Percentiles rank a stretch among this genome's conserved stretches.
phyloP scores from a whole-genome alignment of 257 asterid genomes.

The Perilla frutescens region DNA sequence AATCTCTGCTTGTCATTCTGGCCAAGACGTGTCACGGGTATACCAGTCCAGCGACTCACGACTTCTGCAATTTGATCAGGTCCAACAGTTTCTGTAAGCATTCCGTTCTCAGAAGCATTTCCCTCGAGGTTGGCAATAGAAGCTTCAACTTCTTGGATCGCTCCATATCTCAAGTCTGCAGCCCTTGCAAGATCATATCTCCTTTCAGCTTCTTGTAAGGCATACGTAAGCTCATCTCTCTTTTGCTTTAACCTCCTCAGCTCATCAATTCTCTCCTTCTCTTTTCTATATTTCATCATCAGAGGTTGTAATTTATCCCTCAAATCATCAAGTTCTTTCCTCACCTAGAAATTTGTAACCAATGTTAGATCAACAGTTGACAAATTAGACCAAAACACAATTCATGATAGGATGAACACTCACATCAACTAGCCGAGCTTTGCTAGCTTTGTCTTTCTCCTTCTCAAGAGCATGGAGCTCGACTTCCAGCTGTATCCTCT shows the following conservation, averaged over 20 bases:
- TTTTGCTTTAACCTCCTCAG: conserved; percentile 72
- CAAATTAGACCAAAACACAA: not conserved
- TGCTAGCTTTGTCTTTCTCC: conserved; percentile 88
- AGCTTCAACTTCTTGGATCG: conserved; percentile 80
- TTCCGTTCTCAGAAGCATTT: conserved; percentile 50
- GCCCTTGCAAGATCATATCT: conserved; percentile 92
- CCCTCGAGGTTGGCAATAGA: conserved; percentile 76
- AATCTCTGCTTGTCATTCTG: conserved; percentile 85
- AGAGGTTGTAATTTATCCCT: conserved; percentile 91
- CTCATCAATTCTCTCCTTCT: conserved; percentile 84
- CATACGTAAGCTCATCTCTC: conserved; percentile 71
- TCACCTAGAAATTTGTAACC: conserved; percentile 46
- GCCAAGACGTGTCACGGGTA: conserved; percentile 81
- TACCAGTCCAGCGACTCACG: conserved; percentile 95
- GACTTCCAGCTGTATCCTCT: conserved; percentile 74
- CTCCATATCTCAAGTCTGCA: conserved; percentile 89
- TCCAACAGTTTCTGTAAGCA: conserved; percentile 89
- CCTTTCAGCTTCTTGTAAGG: conserved; percentile 91
- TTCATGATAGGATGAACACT: not conserved
- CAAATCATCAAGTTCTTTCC: conserved; percentile 84
- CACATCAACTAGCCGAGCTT: conserved; percentile 73
- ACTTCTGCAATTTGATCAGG: conserved; percentile 95
- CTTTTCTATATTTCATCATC: conserved; percentile 79
- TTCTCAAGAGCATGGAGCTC: conserved; percentile 81
- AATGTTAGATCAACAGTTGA: not conserved